phyloP scores from a whole-genome alignment of 176 grass and related monocot genomes.

The Rhipidocladum racemiflorum region DNA sequence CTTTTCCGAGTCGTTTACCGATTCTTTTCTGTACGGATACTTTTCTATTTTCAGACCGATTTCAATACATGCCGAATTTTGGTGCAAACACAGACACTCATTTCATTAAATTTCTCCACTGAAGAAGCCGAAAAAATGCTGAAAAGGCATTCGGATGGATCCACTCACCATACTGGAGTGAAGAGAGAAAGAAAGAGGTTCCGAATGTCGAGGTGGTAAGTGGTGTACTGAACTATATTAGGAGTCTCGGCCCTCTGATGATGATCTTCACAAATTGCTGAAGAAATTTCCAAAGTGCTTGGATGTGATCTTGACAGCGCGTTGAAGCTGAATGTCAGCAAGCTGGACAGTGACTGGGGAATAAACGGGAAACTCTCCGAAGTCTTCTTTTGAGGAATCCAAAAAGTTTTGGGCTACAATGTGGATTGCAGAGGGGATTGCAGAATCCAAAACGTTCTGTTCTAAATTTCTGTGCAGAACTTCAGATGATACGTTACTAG shows the following conservation, averaged over 20 bases:
- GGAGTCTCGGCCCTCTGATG: conserved; percentile 63
- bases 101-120: conserved; percentile 43
- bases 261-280: conserved; percentile 73
- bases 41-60: too few relatives aligned
- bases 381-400: conserved; percentile 85
- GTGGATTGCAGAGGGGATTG: conserved; percentile 92
- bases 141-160: conserved; percentile 83
- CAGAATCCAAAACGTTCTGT: conserved; percentile 46
- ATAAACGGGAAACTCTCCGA: conserved; percentile 70
- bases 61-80: too few relatives aligned
- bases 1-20: too few relatives aligned
- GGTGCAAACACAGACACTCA: too few relatives aligned
- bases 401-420: conserved; percentile 88
- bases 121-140: conserved; percentile 68
- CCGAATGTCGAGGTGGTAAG: conserved; percentile 45
- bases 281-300: conserved; percentile 93
- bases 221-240: conserved; percentile 54
- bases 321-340: conserved; percentile 65
- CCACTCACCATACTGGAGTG: conserved; percentile 82
- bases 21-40: too few relatives aligned
- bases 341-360: conserved; percentile 82
- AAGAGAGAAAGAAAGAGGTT: conserved; percentile 60
- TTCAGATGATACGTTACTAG: not conserved
- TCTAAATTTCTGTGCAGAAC: not conserved
- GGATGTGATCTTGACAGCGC: conserved; percentile 71